Evolutionary conservation across 2,329 filamentous ascomycete genomes (phyloP), one percentile per base, ranked within the genome.

Genomic region (Fusarium heterosporum): DNA sequence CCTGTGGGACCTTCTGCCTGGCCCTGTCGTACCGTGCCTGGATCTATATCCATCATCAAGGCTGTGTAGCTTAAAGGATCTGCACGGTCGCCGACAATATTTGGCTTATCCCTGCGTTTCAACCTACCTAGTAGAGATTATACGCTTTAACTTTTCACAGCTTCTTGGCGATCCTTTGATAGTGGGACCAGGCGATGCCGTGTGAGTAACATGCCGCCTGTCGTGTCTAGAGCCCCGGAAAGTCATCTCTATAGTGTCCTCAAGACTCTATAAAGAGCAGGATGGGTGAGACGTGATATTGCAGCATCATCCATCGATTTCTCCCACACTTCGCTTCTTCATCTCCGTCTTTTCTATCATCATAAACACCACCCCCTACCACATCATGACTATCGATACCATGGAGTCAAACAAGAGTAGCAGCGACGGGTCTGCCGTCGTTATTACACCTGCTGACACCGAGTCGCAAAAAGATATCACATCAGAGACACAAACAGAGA

Each of bases 351-450:
- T 29, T 14, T 38, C 12, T 5, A 3, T 22, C 13, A 14, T 4
- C n/a, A 10, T 11, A 41, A 28, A 6, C 11, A 9, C 22, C 13
- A 11, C 38, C 13, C 26, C 10, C n/a, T 14, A 10, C 16, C 3
- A 30, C 54, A 42, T 26, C 40, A 68, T 69, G 66, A 49, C 60
- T 28, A 38, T 40, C 12, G 56, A 68, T n/a, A 66, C 58, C 4
- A 66, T 73, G 55, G 68, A 71, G 17, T 71, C 68, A 3, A 65
- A 48, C 42, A 72, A 68, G 59, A 61, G 61, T 55, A 71, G 69
- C 22, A 66, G 71, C 17, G 61, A 66, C 28, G 70, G 67, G 14
- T 65, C 71, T 8, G 55, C 64, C 40, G 56, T 70, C 13, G 49
- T 73, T 10, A 40, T 72, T 11, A 73, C 67, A 12, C 67, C 71